These are phyloP conservation scores for Populus ilicifolia DNA, from an alignment of 345 rosid species.

Conservation along the genomic window DNA sequence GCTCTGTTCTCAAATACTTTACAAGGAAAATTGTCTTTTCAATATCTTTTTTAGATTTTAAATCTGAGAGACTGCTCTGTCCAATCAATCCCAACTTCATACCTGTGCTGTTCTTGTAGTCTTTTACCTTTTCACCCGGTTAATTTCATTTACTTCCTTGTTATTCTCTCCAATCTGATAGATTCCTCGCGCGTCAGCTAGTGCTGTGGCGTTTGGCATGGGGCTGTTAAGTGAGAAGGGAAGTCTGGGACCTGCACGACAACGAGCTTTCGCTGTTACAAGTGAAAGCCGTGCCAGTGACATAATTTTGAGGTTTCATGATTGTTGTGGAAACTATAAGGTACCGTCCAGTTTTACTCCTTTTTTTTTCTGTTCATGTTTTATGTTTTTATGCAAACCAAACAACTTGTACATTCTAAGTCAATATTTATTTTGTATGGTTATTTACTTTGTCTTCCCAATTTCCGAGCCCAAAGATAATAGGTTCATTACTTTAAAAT, in stretches of 20 bases:
- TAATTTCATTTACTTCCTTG: constrained; percentile 1
- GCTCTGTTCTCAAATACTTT: not conserved
- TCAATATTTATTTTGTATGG: not conserved
- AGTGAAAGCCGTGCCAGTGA: constrained; percentile 97
- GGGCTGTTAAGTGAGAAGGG: constrained; percentile 84
- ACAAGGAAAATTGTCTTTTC: not conserved
- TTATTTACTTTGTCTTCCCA: not conserved
- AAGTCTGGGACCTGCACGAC: constrained; percentile 68
- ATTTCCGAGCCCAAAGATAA: not conserved
- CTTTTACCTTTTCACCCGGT: not conserved
- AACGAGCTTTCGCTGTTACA: constrained; percentile 79
- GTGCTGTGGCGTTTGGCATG: constrained; percentile 98
- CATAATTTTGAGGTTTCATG: constrained; percentile 65
- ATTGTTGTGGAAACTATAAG: constrained; percentile 87
- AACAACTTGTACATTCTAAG: not conserved
- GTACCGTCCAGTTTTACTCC: constrained; percentile 30
- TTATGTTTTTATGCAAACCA: not conserved
- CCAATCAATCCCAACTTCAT: not conserved
- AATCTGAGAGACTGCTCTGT: not conserved
- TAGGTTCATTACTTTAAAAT: not conserved
- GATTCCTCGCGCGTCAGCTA: constrained; percentile 93
- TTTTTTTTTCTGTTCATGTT: not conserved
- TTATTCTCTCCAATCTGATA: constrained; percentile 16
- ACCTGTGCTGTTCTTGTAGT: not conserved
- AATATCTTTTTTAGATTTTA: not conserved